Conservation (phyloP, 83 land plant genomes). For the Picea mariana region DNA sequence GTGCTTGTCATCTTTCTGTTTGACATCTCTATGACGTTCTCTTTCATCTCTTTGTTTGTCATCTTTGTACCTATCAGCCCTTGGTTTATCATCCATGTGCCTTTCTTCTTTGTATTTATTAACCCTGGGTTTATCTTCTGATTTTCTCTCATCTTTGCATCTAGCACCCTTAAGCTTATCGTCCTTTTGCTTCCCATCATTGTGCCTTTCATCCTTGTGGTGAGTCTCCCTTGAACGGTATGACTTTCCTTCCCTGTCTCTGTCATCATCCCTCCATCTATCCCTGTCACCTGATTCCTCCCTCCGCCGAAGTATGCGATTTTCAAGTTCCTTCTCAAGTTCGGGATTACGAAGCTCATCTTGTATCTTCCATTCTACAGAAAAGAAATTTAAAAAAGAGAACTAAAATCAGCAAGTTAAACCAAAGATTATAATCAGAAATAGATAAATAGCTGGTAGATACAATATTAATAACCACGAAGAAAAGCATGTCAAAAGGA, state of each 20-base stretch:
- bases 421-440: too few species aligned
- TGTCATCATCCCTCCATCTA: slow-evolving; percentile 40
- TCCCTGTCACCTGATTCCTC: slow-evolving; percentile 52
- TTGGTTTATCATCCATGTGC: slow-evolving; percentile 9
- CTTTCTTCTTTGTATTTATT: too few species aligned
- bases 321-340: slow-evolving; percentile 50
- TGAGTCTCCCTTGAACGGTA: slow-evolving; percentile 25
- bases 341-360: slow-evolving; percentile 40
- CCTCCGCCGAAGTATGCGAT: slow-evolving; percentile 33
- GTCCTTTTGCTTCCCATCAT: slow-evolving; percentile 22
- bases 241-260: slow-evolving; percentile 30
- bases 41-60: too few species aligned
- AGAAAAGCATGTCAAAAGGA: too few species aligned
- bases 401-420: too few species aligned
- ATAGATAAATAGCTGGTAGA: too few species aligned
- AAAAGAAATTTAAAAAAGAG: too few species aligned
- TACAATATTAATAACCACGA: too few species aligned
- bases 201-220: slow-evolving; percentile 22
- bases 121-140: too few species aligned
- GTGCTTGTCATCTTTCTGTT: slow-evolving; percentile 6
- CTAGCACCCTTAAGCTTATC: too few species aligned
- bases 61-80: slow-evolving; percentile 18
- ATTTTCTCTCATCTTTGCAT: too few species aligned
- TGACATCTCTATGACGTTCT: too few species aligned
- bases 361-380: slow-evolving; percentile 27